Conservation (phyloP, 257 asterid species). For the Fraxinus excelsior region DNA sequence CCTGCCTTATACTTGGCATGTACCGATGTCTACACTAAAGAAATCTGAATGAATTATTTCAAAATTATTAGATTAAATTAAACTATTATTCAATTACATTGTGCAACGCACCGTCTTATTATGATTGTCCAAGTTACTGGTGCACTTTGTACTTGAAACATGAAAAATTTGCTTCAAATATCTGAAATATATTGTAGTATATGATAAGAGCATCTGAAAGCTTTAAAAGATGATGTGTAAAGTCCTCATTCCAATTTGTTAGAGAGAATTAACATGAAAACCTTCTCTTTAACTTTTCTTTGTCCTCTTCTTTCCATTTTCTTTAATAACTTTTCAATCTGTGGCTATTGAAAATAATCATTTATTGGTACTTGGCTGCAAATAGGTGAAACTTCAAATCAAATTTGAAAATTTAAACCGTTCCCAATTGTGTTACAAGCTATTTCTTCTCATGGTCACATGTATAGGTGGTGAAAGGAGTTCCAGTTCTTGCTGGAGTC, state of each 20-base stretch:
- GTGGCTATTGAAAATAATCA: conserved; percentile 4
- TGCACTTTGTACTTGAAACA: background rate
- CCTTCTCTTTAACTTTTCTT: background rate
- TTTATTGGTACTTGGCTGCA: conserved; percentile 12
- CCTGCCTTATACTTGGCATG: background rate
- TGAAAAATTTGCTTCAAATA: background rate
- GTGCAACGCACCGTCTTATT: background rate
- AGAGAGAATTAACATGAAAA: background rate
- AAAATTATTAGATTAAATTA: background rate
- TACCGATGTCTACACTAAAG: background rate
- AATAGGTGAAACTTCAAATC: background rate
- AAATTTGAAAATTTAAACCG: background rate
- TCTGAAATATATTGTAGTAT: background rate
- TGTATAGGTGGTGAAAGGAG: conserved; percentile 75
- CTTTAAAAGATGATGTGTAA: conserved; percentile 4
- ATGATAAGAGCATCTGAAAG: background rate
- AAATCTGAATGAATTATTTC: background rate
- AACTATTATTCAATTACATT: background rate
- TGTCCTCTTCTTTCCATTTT: background rate
- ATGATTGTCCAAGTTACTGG: background rate
- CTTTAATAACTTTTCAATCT: conserved; percentile 2
- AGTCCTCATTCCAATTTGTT: background rate
- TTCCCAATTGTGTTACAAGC: conserved; percentile 17
- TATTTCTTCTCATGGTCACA: conserved; percentile 25
- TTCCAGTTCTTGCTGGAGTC: conserved; percentile 97